phyloP scores from a whole-genome alignment of 1,284 basidiomycete genomes.

The Leccinum fuscescens region DNA sequence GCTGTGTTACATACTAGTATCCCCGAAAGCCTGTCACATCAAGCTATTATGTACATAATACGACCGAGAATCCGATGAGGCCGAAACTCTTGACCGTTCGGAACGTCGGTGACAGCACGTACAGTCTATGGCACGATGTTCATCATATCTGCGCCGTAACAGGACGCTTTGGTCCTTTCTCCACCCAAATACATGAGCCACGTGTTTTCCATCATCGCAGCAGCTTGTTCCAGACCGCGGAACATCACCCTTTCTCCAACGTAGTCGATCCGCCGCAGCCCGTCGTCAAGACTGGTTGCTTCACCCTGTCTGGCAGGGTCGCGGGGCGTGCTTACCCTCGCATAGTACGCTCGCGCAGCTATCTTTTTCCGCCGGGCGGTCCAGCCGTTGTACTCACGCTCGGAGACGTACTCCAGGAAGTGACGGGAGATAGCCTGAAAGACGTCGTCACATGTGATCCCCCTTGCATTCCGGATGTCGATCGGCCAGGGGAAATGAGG shows the following conservation, averaged over 20 bases:
- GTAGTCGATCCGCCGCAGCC: conserved; percentile 50
- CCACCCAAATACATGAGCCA: conserved; percentile 44
- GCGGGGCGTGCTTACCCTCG: conserved; percentile 25
- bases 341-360: conserved; percentile 36
- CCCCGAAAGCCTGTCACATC: too few species aligned
- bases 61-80: too few species aligned
- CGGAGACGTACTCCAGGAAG: conserved; percentile 43
- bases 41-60: too few species aligned
- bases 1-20: too few species aligned
- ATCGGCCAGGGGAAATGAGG: conserved; percentile 53
- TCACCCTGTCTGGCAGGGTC: not conserved
- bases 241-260: conserved; percentile 50
- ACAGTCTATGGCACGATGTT: not conserved
- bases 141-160: not conserved
- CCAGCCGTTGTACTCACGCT: conserved; percentile 44
- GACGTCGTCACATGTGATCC: conserved; percentile 52
- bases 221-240: conserved; percentile 49
- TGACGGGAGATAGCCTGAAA: conserved; percentile 45
- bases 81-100: not conserved
- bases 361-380: conserved; percentile 31
- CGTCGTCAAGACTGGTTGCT: conserved; percentile 28
- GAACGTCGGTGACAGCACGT: not conserved
- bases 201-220: conserved; percentile 43
- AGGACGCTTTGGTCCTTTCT: not conserved
- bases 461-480: conserved; percentile 43